Conservation (phyloP, 2,329 filamentous ascomycete genomes). For the Madurella fahalii region DNA sequence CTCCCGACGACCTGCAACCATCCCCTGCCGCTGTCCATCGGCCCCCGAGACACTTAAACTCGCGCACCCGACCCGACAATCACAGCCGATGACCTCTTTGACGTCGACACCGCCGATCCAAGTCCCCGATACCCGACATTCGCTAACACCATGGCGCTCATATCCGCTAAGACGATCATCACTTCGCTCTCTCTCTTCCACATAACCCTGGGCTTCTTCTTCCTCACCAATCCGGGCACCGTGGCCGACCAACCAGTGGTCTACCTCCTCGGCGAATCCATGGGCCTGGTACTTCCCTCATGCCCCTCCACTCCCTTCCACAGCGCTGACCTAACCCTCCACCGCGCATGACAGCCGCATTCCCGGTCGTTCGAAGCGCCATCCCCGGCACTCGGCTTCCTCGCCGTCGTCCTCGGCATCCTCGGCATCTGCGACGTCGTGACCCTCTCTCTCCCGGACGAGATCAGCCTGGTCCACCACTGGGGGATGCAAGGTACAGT, state of each 20-base stretch:
- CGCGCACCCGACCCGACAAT: too few relatives aligned
- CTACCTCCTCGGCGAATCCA: constrained; percentile 75
- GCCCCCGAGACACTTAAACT: too few relatives aligned
- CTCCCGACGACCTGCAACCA: too few relatives aligned
- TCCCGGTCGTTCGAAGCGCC: constrained; percentile 64
- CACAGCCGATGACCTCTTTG: too few relatives aligned
- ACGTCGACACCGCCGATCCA: too few relatives aligned
- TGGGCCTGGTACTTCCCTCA: constrained; percentile 63
- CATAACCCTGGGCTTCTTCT: constrained; percentile 76
- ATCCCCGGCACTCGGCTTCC: constrained; percentile 67
- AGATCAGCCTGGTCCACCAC: constrained; percentile 58
- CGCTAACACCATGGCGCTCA: constrained; percentile 62
- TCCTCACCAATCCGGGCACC: constrained; percentile 67
- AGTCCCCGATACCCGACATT: too few relatives aligned
- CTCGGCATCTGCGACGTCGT: constrained; percentile 61
- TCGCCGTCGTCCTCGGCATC: constrained; percentile 63
- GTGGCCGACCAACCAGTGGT: constrained; percentile 78
- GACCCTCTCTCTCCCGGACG: constrained; percentile 64
- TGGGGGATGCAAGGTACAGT: constrained; percentile 63
- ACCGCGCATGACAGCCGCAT: constrained; percentile 42
- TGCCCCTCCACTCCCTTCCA: not conserved
- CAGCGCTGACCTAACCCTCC: constrained; percentile 10
- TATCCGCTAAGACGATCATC: constrained; percentile 77
- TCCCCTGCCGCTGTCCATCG: too few relatives aligned
- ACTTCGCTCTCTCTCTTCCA: constrained; percentile 80